Evolutionary conservation across 192 early-diverging fungal genomes (phyloP).

Genomic region (Phycomyces blakesleeanus): DNA sequence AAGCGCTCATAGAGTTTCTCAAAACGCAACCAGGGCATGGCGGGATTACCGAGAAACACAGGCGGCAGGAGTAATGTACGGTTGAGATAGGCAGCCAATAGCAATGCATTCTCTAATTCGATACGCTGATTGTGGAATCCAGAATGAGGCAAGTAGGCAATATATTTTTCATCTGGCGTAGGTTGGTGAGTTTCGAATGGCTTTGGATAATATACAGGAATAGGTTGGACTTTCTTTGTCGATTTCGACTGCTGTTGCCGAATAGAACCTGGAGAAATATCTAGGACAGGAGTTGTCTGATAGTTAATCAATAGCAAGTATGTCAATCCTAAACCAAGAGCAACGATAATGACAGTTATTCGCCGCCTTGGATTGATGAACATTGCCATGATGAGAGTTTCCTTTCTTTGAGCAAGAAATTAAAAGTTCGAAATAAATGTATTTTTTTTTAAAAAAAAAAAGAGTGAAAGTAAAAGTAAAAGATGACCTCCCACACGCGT

Average conservation of each 20-base stretch:
- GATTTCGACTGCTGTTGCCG: background rate
- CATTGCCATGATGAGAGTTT: background rate
- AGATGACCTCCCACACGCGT: too few species aligned
- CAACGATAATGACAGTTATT: background rate
- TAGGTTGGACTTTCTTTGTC: background rate
- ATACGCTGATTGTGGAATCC: conserved; percentile 43
- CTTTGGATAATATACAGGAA: conserved; percentile 13
- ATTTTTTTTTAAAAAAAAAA: too few species aligned
- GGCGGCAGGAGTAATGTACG: conserved; percentile 50
- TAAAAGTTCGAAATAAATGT: background rate
- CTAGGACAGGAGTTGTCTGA: background rate
- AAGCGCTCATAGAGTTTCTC: conserved; percentile 48
- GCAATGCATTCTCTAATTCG: conserved; percentile 44
- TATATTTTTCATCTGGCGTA: conserved; percentile 24
- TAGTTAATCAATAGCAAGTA: background rate
- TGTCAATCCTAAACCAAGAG: background rate
- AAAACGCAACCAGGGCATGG: conserved; percentile 47
- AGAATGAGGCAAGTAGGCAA: conserved; percentile 38
- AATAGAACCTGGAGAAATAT: background rate
- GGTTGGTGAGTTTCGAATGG: conserved; percentile 18
- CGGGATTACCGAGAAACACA: conserved; percentile 47
- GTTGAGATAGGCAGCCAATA: conserved; percentile 51
- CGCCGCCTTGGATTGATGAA: background rate
- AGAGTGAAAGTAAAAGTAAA: too few species aligned
- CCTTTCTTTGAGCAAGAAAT: background rate